Conservation (phyloP, 2,329 filamentous ascomycete genomes). For the Alternaria arborescens region DNA sequence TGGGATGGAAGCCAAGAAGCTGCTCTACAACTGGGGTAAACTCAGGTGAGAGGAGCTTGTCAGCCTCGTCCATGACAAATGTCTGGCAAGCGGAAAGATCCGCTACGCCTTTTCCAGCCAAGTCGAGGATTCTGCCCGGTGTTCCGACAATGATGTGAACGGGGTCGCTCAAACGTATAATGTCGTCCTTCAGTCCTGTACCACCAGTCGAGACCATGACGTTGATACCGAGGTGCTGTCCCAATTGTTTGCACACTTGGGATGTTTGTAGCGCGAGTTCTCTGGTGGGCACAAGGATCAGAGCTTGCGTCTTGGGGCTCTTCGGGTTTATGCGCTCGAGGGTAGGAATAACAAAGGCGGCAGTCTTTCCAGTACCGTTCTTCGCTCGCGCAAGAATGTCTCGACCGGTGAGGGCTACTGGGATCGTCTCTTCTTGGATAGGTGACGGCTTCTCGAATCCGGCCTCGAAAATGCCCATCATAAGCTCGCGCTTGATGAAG, state of each 20-base stretch:
- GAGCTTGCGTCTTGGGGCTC: conserved; percentile 92
- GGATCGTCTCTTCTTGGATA: conserved; percentile 99
- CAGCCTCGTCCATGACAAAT: conserved; percentile 99
- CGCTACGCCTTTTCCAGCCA: conserved; percentile 95
- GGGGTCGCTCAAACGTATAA: conserved; percentile 89
- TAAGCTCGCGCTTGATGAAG: conserved; percentile 88
- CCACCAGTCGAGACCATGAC: conserved; percentile 99
- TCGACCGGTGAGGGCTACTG: conserved; percentile 91
- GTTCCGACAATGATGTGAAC: conserved; percentile 99
- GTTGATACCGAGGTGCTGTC: conserved; percentile 95
- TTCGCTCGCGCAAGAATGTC: conserved; percentile 97
- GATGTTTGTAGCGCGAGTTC: conserved; percentile 98
- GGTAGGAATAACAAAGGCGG: conserved; percentile 94
- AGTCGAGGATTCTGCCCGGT: conserved; percentile 92
- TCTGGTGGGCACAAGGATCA: conserved; percentile 95
- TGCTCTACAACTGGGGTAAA: conserved; percentile 99
- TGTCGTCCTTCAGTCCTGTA: conserved; percentile 94
- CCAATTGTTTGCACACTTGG: conserved; percentile 97
- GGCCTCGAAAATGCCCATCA: conserved; percentile 99
- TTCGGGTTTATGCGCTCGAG: conserved; percentile 97
- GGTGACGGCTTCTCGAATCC: conserved; percentile 98
- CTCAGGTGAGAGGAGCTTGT: conserved; percentile 95
- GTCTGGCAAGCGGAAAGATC: conserved; percentile 96
- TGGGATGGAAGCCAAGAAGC: conserved; percentile 91
- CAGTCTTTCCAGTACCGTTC: conserved; percentile 98